A percentile compares a stretch with the other conserved stretches of the same genome.
These are phyloP conservation scores for Fusarium avenaceum DNA, from an alignment of 2,329 filamentous ascomycete genomes.

Conservation along the genomic window DNA sequence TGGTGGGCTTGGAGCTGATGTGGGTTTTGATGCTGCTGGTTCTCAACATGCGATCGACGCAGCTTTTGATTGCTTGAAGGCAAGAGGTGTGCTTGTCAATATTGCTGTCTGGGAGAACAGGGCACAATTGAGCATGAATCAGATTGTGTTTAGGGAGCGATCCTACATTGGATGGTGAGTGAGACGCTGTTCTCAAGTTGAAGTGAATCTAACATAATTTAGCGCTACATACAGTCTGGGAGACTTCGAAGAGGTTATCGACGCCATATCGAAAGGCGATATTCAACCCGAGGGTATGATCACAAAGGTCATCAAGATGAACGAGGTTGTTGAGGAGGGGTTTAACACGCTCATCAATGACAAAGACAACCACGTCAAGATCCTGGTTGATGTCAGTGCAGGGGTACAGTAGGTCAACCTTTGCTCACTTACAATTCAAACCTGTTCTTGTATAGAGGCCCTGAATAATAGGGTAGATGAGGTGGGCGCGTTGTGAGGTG, in stretches of 20 bases:
- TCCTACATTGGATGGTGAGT: conserved; percentile 29
- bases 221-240: conserved; percentile 21
- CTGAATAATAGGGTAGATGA: no score
- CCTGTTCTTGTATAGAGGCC: no score
- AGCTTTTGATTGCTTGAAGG: conserved; percentile 23
- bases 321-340: conserved; percentile 24
- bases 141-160: conserved; percentile 26
- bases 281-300: conserved; percentile 23
- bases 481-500: no score
- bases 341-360: conserved; percentile 20
- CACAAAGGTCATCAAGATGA: conserved; percentile 31
- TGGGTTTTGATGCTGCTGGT: conserved; percentile 21
- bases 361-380: conserved; percentile 31
- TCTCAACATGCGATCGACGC: conserved; percentile 19
- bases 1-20: not conserved
- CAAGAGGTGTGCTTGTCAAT: conserved; percentile 10
- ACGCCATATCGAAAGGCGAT: conserved; percentile 13
- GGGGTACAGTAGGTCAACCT: not conserved
- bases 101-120: conserved; percentile 31
- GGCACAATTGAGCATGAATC: conserved; percentile 27
- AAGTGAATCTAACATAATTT: fast-evolving
- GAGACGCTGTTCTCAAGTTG: fast-evolving
- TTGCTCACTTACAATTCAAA: no score
- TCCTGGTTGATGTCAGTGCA: conserved; percentile 21
- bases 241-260: conserved; percentile 26